Evolutionary conservation across 2,329 filamentous ascomycete species (phyloP), one percentile per base, ranked within the genome.

Genomic region (Hortaea sp.): DNA sequence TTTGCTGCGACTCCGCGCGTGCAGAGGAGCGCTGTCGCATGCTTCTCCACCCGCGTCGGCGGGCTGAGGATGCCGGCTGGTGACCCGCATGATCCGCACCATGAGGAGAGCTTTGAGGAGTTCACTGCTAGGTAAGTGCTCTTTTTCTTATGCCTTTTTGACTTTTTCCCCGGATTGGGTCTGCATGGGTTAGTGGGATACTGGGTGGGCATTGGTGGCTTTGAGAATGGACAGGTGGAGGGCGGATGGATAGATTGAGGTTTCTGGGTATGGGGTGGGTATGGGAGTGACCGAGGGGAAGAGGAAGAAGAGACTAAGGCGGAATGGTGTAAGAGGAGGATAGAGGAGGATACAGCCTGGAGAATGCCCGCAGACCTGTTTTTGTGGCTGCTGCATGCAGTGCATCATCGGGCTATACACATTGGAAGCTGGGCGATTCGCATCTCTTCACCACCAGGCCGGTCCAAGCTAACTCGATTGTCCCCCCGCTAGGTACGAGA

Each of bases 31-130:
- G 52, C 52, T 50, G 52, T 53, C 40, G 48, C 48, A 42, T 49
- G 53, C 54, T 75, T 78, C 61, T 76, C 76, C 60, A 76, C 74
- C 61, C 69, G 69, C 58, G 73, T 64, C 29, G 35, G 32, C 7
- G 32, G 32, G 7, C 34, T 49, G 45, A 57, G 58, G 46, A 48
- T 58, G 51, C 52, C 60, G 45, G 62, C 58, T 48, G 54, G 60
- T 57, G 59, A 66, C 57, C 53, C 62, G 45, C 61, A 63, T 49
- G 72, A 77, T 54, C 70, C 70, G 65, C 86, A 94, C 71, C 79
- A 83, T 66, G 92, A 98, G 72, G 92, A 98, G 82, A 94, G 85
- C 63, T 98, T 95, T 63, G 92, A 98, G 77, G 89, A 97, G 76
- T 98, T 98, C 73, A 88, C 86, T 72, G 85, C 88, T 63, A 89